Evolutionary conservation across 495 filamentous ascomycete genomes (phyloP).

Genomic region (Neurospora sp.): DNA sequence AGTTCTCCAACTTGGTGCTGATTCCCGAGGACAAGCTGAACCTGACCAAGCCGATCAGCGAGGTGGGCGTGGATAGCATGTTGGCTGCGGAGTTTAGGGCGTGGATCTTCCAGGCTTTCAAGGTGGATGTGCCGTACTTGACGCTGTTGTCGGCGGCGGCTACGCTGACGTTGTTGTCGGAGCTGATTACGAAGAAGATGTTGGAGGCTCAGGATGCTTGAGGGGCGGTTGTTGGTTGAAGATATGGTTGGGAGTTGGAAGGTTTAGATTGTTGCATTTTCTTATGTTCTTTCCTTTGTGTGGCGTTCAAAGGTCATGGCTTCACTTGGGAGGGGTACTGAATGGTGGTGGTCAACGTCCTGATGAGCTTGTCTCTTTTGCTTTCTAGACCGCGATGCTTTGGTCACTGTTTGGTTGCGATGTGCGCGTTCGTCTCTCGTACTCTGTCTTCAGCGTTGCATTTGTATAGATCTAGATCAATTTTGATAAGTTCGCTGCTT

Average conservation of each 20-base stretch:
- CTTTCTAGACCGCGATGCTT: neutral
- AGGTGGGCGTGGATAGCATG: slow-evolving; percentile 39
- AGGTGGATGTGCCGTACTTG: slow-evolving; percentile 31
- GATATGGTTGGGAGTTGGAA: neutral
- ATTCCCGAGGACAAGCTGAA: slow-evolving; percentile 18
- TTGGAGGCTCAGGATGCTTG: neutral
- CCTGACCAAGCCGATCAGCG: slow-evolving; percentile 17
- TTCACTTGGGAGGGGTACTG: neutral
- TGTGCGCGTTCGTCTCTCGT: neutral
- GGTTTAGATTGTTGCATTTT: neutral
- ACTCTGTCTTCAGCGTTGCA: neutral
- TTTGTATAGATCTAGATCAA: neutral
- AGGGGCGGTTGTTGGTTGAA: slow-evolving; percentile 4
- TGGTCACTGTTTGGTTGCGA: neutral
- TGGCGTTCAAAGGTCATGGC: neutral
- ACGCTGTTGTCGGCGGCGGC: slow-evolving; percentile 18
- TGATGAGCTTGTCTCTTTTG: neutral
- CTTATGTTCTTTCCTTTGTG: neutral
- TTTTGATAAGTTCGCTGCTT: neutral
- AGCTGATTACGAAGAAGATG: neutral
- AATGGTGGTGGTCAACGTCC: neutral
- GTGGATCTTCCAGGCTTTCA: slow-evolving; percentile 37
- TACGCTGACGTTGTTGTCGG: neutral
- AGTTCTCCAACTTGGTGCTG: slow-evolving; percentile 25
- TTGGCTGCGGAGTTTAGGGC: slow-evolving; percentile 36